phyloP scores from a whole-genome alignment of 352 stramenopile species.

The Globisporangium solare region DNA sequence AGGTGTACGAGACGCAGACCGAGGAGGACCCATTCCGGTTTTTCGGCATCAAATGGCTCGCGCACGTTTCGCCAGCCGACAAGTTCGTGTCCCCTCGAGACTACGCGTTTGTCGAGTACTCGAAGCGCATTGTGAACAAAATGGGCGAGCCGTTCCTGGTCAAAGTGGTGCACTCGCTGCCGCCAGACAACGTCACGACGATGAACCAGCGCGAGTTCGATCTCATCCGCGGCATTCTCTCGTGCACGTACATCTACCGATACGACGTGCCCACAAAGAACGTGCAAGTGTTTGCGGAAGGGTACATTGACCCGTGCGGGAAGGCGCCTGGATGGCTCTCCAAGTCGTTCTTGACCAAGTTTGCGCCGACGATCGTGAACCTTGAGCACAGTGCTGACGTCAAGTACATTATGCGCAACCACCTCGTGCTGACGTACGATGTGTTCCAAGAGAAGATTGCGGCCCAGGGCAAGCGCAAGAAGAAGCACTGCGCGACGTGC shows the following conservation, averaged over 20 bases:
- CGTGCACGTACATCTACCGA: conserved; percentile 39
- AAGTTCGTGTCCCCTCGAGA: conserved; percentile 50
- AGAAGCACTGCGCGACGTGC: conserved; percentile 32
- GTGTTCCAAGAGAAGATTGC: conserved; percentile 30
- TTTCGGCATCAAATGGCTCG: conserved; percentile 49
- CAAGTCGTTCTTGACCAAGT: conserved; percentile 34
- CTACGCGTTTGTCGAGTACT: conserved; percentile 46
- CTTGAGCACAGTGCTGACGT: conserved; percentile 43
- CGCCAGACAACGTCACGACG: conserved; percentile 22
- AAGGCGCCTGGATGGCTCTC: conserved; percentile 27
- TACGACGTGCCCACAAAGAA: conserved; percentile 38
- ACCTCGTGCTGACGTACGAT: conserved; percentile 31
- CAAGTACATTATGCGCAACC: conserved; percentile 48
- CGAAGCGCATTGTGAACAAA: conserved; percentile 23
- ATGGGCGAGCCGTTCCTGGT: conserved; percentile 36
- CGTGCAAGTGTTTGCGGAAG: conserved; percentile 37
- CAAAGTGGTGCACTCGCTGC: conserved; percentile 38
- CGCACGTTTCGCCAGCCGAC: conserved; percentile 32
- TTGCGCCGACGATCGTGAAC: conserved; percentile 39
- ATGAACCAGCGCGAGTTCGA: conserved; percentile 46
- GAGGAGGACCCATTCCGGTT: conserved; percentile 39
- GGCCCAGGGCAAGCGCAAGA: conserved; percentile 21
- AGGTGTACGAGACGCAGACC: conserved; percentile 32
- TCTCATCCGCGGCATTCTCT: conserved; percentile 33
- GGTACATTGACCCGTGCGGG: conserved; percentile 35